phyloP scores from a whole-genome alignment of 306 rosid species.

The Cucumis melo region DNA sequence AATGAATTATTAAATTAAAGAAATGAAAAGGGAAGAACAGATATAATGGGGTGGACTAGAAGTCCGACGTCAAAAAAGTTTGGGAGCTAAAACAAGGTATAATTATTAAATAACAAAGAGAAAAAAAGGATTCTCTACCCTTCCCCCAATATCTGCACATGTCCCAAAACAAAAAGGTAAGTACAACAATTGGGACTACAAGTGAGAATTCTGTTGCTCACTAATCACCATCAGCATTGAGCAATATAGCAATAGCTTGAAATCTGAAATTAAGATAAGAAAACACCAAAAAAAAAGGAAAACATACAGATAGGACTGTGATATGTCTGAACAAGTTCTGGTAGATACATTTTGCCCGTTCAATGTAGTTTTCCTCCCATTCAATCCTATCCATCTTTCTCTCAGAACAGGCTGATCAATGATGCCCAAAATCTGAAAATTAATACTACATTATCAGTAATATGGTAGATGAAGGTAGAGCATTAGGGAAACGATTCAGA shows the following conservation, averaged over 20 bases:
- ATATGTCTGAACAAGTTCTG: slow-evolving; percentile 50
- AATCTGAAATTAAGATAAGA: background rate
- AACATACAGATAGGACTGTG: slow-evolving; percentile 72
- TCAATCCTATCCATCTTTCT: slow-evolving; percentile 87
- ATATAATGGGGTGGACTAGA: background rate
- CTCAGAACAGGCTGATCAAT: slow-evolving; percentile 79
- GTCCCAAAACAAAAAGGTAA: background rate
- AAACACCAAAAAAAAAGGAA: background rate
- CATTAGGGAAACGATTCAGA: background rate
- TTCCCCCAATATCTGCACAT: background rate
- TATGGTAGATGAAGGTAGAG: background rate
- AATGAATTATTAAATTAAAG: background rate
- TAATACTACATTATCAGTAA: background rate
- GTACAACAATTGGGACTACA: background rate
- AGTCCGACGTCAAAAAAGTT: background rate
- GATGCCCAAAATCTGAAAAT: slow-evolving; percentile 70
- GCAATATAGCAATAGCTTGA: background rate
- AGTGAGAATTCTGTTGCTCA: background rate
- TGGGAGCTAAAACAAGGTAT: background rate
- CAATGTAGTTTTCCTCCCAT: slow-evolving; percentile 64
- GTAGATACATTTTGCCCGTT: slow-evolving; percentile 70
- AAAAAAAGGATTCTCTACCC: background rate
- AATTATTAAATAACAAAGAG: background rate
- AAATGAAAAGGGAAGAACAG: background rate
- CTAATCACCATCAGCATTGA: background rate